A percentile compares a stretch with the other conserved stretches of the same genome.
These are phyloP conservation scores for Zostera marina DNA, from an alignment of 116 monocot species.

Conservation along the genomic window DNA sequence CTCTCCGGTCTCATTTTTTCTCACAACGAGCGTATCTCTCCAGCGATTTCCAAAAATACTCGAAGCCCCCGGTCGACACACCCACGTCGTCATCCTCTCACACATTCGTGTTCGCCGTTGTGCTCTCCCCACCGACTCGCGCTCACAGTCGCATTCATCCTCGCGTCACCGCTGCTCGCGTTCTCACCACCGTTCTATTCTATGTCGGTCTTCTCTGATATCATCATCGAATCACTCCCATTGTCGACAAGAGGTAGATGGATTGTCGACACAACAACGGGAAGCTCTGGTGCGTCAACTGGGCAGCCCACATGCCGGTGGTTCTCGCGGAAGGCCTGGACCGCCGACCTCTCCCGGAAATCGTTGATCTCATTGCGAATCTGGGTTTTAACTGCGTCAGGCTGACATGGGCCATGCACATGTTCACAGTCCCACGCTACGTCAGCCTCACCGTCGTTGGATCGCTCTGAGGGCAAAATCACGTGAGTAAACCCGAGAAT, in stretches of 20 bases:
- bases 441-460: slow-evolving; percentile 18
- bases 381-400: slow-evolving; percentile 73
- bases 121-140: too few species aligned
- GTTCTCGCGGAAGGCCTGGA: slow-evolving; percentile 43
- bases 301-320: slow-evolving; percentile 43
- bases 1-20: too few species aligned
- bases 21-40: too few species aligned
- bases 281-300: slow-evolving; percentile 52
- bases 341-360: slow-evolving; percentile 12
- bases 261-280: slow-evolving; percentile 26
- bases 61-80: too few species aligned
- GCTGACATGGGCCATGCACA: slow-evolving; percentile 37
- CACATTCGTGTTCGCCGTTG: too few species aligned
- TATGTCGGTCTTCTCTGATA: too few species aligned
- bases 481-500: slow-evolving; percentile 22
- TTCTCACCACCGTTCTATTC: too few species aligned
- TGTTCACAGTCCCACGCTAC: slow-evolving; percentile 22
- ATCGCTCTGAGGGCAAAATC: slow-evolving; percentile 17
- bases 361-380: slow-evolving; percentile 6
- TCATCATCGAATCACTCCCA: slow-evolving; percentile 19
- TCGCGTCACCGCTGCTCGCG: too few species aligned
- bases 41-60: too few species aligned
- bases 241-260: slow-evolving; percentile 31
- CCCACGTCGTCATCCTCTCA: too few species aligned
- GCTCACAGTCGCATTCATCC: too few species aligned